Base-by-base conservation (phyloP, 176 grass and related monocot species). In the Raddia guianensis region DNA sequence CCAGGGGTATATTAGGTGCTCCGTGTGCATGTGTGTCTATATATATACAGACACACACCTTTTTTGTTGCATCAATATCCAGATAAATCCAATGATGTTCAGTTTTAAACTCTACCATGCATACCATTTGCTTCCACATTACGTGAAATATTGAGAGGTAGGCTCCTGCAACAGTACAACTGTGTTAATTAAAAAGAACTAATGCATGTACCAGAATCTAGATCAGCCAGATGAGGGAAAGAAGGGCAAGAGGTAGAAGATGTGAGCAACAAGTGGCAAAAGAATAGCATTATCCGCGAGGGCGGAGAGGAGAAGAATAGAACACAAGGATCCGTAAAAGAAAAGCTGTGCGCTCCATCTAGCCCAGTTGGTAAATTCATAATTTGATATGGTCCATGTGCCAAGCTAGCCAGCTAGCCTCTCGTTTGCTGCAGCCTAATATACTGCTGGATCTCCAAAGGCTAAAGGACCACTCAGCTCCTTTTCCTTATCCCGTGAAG, bases 271-370 rank as follows among this genome's bases (percentile, higher is more conserved):
- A 75, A 75, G 81, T 66, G 60, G 71, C n/a, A 55, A 83, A 66
- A 74, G 13, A 74, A 55, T 83, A 66, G 60, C 34, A 66, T 74
- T 74, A 66, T 83, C 60, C 43, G n/a, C 49, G 62, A 43, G 13
- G 45, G 11, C 46, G 8, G 63, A 16, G 69, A 72, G 69, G 13
- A 49, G 49, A 53, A 8, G 12, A 35, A 53, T 53, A 72, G 49
- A 58, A 21, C 12, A 74, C 52, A 43, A 74, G 72, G 72, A 58
- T 74, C 35, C 52, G 21, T 45, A 1, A n/a, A 45, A 5, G 44
- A 20, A 20, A 74, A 37, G 8, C 4, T 9, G 63, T 42, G 6
- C 34, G 34, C 63, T 65, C 33, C 53, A 40, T n/a, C 72, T 10
- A 1, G 15, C 34, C 68, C 59, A 82, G 55, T 54, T 74, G 80